Conservation (phyloP, 441 rosid genomes). For the Monsonia emarginata region DNA sequence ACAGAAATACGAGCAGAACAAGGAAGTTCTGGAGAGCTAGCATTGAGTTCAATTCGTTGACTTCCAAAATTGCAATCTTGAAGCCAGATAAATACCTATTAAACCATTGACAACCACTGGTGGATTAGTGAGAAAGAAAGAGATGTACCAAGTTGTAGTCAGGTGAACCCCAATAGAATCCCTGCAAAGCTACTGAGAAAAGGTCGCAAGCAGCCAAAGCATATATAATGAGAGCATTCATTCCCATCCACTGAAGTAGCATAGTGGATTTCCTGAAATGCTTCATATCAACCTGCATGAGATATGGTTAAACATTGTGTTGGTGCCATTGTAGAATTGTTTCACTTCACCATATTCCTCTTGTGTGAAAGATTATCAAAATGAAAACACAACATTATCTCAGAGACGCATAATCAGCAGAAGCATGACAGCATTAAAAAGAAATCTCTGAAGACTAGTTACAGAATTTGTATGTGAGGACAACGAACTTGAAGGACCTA, state of each 20-base stretch:
- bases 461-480: no score
- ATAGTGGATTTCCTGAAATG: constrained; percentile 27
- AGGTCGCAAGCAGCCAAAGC: constrained; percentile 49
- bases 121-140: not conserved
- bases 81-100: not conserved
- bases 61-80: not conserved
- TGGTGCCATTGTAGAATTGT: not conserved
- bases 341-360: not conserved
- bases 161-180: constrained; percentile 48
- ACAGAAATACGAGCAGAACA: not conserved
- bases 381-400: not conserved
- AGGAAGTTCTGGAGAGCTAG: not conserved
- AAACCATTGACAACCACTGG: not conserved
- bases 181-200: constrained; percentile 39
- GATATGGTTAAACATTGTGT: not conserved
- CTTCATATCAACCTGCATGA: constrained; percentile 48
- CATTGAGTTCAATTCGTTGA: not conserved
- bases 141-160: constrained; percentile 38
- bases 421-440: not conserved
- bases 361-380: not conserved
- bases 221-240: constrained; percentile 50
- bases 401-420: not conserved
- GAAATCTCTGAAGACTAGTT: not conserved
- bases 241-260: constrained; percentile 50
- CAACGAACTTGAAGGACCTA: not conserved